Conservation (phyloP, 768 basidiomycete genomes). For the Gymnopilus dilepis region DNA sequence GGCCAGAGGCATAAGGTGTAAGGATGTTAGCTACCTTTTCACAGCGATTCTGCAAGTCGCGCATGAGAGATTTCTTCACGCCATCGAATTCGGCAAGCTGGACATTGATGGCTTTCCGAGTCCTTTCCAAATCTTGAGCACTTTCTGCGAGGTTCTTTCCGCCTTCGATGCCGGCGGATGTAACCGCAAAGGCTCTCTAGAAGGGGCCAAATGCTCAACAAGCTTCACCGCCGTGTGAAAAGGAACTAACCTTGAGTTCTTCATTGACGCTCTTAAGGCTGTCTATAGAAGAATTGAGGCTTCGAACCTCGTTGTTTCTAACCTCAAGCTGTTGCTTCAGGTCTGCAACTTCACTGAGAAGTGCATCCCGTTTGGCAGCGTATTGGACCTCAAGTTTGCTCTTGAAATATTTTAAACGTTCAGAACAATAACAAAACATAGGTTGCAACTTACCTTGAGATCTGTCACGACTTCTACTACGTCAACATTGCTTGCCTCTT, state of each 20-base stretch:
- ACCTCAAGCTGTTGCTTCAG: constrained; percentile 91
- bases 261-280: constrained; percentile 96
- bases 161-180: constrained; percentile 95
- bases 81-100: constrained; percentile 98
- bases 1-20: background rate
- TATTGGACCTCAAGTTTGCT: constrained; percentile 95
- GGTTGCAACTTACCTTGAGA: constrained; percentile 68
- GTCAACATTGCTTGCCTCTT: constrained; percentile 84
- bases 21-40: constrained; percentile 86
- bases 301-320: constrained; percentile 82
- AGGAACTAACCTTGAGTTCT: constrained; percentile 83
- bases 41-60: constrained; percentile 98
- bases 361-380: constrained; percentile 88
- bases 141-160: constrained; percentile 97
- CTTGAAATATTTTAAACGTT: constrained; percentile 45
- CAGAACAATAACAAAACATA: constrained; percentile 5
- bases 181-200: constrained; percentile 95
- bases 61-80: constrained; percentile 98
- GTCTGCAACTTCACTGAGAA: constrained; percentile 81
- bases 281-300: constrained; percentile 85
- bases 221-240: background rate
- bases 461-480: constrained; percentile 85
- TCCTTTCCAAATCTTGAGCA: constrained; percentile 95
- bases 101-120: constrained; percentile 95
- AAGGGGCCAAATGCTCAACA: constrained; percentile 8